Conservation (phyloP, 2,329 filamentous ascomycete genomes). For the Plectosphaerella sp. region DNA sequence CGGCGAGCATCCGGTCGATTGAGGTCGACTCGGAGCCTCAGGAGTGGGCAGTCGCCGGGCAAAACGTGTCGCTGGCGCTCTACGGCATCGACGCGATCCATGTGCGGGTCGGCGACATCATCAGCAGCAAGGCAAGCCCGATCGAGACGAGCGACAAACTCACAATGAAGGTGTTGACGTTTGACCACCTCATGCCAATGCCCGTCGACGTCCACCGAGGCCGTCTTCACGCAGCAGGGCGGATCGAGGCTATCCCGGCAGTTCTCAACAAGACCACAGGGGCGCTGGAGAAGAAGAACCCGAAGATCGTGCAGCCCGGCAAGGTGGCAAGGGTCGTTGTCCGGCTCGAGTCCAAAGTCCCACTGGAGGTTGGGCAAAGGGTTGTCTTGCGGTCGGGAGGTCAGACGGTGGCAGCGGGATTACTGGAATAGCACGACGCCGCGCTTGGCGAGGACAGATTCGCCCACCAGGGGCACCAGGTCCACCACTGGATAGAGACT, state of each 20-base stretch:
- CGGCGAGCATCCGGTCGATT: conserved; percentile 75
- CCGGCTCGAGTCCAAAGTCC: conserved; percentile 67
- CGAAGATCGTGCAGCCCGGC: conserved; percentile 76
- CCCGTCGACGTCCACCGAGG: conserved; percentile 85
- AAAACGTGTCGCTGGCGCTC: conserved; percentile 82
- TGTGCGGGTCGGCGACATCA: conserved; percentile 76
- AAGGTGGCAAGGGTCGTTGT: conserved; percentile 73
- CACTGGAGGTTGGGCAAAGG: conserved; percentile 73
- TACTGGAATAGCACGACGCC: conserved; percentile 58
- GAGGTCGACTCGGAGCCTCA: conserved; percentile 67
- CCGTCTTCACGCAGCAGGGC: conserved; percentile 71
- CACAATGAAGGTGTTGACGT: conserved; percentile 79
- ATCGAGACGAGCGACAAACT: conserved; percentile 70
- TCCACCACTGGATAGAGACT: no score
- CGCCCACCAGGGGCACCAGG: background rate
- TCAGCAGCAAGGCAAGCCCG: conserved; percentile 67
- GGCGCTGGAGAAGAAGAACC: conserved; percentile 73
- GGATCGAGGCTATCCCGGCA: conserved; percentile 67
- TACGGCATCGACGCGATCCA: conserved; percentile 80
- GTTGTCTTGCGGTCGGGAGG: conserved; percentile 79
- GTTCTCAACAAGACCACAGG: conserved; percentile 77
- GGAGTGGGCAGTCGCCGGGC: conserved; percentile 90
- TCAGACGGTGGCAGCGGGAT: conserved; percentile 80
- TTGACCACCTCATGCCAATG: conserved; percentile 86
- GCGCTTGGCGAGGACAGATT: no score